Evolutionary conservation across 805 yeast species (phyloP).

Genomic region (Hanseniaspora taiwanica): DNA sequence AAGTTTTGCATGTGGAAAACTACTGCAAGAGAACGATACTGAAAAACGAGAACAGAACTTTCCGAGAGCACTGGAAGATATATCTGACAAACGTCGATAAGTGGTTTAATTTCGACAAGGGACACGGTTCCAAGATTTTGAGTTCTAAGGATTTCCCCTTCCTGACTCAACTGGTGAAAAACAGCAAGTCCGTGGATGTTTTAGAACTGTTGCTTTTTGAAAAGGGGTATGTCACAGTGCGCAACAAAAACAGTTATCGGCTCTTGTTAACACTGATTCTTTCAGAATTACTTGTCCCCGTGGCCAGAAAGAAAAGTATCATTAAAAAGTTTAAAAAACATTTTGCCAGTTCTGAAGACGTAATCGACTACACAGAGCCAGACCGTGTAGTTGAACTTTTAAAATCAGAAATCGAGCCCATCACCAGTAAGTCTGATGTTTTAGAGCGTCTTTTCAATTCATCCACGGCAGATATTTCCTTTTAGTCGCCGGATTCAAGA

Average conservation of each 20-base stretch:
- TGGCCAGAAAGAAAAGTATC: not conserved
- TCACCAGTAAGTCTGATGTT: too few relatives aligned
- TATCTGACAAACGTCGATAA: conserved; percentile 19
- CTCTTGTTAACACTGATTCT: conserved; percentile 16
- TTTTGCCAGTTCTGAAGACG: not conserved
- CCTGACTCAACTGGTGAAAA: conserved; percentile 10
- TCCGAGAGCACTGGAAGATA: conserved; percentile 22
- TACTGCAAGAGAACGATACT: not conserved
- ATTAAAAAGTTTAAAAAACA: not conserved
- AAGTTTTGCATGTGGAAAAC: not conserved
- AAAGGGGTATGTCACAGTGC: conserved; percentile 10
- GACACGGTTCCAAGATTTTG: not conserved
- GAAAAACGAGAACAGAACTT: conserved; percentile 3
- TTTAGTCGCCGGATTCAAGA: too few relatives aligned
- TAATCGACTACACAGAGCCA: not conserved
- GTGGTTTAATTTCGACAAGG: conserved; percentile 5
- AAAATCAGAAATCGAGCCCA: not conserved
- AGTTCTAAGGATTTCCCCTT: conserved; percentile 18
- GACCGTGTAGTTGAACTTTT: too few relatives aligned
- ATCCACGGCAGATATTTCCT: too few relatives aligned
- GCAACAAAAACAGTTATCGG: conserved; percentile 13
- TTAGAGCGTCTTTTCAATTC: too few relatives aligned
- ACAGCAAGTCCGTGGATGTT: conserved; percentile 3
- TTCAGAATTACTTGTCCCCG: conserved; percentile 6
- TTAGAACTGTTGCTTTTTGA: conserved; percentile 11